Evolutionary conservation across 176 grass and related monocot genomes (phyloP).

Genomic region (Aegilops speltoides): DNA sequence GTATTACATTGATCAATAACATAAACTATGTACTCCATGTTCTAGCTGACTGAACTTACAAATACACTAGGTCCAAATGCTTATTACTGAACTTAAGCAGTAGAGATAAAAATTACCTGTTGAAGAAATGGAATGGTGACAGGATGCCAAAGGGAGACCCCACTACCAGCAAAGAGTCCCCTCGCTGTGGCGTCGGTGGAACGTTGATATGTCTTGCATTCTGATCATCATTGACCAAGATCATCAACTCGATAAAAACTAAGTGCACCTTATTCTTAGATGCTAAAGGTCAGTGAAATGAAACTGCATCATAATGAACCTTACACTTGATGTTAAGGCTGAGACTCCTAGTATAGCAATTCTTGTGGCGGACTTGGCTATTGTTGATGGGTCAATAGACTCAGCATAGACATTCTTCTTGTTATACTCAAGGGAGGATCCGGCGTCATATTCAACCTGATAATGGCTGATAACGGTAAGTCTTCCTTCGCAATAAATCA

Average conservation of each 20-base stretch:
- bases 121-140: conserved; percentile 89
- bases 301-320: neutral
- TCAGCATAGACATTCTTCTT: conserved; percentile 42
- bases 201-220: conserved; percentile 49
- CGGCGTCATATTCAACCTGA: conserved; percentile 54
- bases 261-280: conserved; percentile 11
- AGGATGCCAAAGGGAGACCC: conserved; percentile 90
- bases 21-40: neutral
- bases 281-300: conserved; percentile 37
- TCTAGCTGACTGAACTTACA: conserved; percentile 1
- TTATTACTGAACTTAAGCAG: conserved; percentile 13
- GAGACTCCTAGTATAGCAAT: conserved; percentile 86
- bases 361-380: conserved; percentile 70
- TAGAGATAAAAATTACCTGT: conserved; percentile 58
- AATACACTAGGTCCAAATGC: neutral
- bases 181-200: conserved; percentile 58
- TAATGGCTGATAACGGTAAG: conserved; percentile 20
- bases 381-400: conserved; percentile 34
- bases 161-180: conserved; percentile 67
- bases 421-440: conserved; percentile 48
- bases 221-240: conserved; percentile 43
- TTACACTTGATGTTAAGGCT: conserved; percentile 49
- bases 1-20: neutral
- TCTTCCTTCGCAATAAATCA: conserved; percentile 10
- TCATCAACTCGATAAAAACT: conserved; percentile 9